Percentiles rank a stretch among this genome's conserved stretches.
Conservation (phyloP, 1,284 basidiomycete genomes). For the Cryptococcus sp. region DNA sequence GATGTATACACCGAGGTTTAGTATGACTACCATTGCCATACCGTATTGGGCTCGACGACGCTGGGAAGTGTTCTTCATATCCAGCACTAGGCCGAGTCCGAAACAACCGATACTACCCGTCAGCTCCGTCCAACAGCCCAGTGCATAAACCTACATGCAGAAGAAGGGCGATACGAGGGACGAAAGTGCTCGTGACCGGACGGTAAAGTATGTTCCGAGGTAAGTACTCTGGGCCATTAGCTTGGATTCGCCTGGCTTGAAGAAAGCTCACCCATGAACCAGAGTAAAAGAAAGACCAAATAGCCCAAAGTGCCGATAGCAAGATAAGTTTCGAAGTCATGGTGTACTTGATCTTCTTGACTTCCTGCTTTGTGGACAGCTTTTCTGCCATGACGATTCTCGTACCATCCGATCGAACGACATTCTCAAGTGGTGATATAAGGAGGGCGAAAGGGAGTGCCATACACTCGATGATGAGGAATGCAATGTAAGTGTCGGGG, state of each 20-base stretch:
- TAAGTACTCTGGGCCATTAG: conserved; percentile 4
- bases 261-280: neutral
- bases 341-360: conserved; percentile 10
- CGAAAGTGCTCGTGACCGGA: conserved; percentile 23
- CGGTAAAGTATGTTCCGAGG: conserved; percentile 20
- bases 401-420: conserved; percentile 21
- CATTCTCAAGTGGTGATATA: conserved; percentile 17
- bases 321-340: conserved; percentile 10
- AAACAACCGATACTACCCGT: conserved; percentile 18
- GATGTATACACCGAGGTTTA: conserved; percentile 18
- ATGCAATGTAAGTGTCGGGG: conserved; percentile 18
- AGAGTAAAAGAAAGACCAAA: conserved; percentile 21
- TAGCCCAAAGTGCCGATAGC: conserved; percentile 12
- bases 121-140: neutral
- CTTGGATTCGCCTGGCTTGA: too few relatives aligned
- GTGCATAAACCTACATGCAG: conserved; percentile 18
- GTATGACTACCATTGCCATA: conserved; percentile 16
- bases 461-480: conserved; percentile 23
- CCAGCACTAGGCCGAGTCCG: conserved; percentile 25
- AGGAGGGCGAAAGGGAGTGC: conserved; percentile 24
- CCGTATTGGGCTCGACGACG: conserved; percentile 24
- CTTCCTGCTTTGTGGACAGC: conserved; percentile 11
- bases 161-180: conserved; percentile 23
- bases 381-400: conserved; percentile 11
- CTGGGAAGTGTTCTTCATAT: conserved; percentile 18